Percentiles rank a stretch among this genome's conserved stretches.
Evolutionary conservation across 306 rosid genomes (phyloP).

Genomic region (Trichosanthes truncata): DNA sequence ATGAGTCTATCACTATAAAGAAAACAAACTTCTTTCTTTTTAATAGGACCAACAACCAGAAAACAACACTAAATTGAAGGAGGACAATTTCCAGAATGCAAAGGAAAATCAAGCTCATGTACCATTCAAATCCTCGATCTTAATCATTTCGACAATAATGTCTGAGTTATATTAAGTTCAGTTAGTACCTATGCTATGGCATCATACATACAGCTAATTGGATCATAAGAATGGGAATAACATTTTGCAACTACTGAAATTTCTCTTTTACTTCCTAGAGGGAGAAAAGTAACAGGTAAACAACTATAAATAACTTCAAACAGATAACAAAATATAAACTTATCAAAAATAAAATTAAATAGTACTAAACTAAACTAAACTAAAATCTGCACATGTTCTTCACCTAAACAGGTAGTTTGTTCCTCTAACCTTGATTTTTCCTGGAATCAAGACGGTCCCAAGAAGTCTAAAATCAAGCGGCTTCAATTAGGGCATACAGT

Average conservation of each 20-base stretch:
- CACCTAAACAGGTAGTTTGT: no score
- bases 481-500: no score
- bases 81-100: not conserved
- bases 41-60: not conserved
- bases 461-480: no score
- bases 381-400: no score
- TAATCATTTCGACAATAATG: not conserved
- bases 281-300: not conserved
- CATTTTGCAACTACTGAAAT: not conserved
- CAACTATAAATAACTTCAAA: no score
- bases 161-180: not conserved
- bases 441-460: no score
- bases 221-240: not conserved
- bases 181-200: not conserved
- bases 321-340: no score
- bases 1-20: not conserved
- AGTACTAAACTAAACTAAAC: no score
- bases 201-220: not conserved
- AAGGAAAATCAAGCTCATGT: slow-evolving; percentile 7
- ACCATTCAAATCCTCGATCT: not conserved
- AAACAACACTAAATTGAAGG: not conserved
- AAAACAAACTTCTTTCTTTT: not conserved
- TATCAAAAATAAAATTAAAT: no score
- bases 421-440: no score
- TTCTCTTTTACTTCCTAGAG: not conserved